Evolutionary conservation across 352 stramenopile genomes (phyloP).

Genomic region (Pythium apleroticum): DNA sequence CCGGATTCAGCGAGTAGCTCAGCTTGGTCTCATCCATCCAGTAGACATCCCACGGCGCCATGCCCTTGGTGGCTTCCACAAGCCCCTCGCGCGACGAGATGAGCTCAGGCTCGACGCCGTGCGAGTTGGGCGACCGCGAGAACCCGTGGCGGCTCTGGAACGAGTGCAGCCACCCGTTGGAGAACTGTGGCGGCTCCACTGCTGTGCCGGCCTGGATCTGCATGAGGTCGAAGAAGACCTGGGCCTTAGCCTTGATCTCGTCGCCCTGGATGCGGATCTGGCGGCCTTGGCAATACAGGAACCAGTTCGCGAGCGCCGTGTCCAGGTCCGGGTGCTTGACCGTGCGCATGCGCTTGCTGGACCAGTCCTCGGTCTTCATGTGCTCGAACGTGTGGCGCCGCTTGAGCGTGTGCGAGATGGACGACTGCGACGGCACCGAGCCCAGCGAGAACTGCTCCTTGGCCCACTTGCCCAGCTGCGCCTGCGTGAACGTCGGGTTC

Average conservation of each 20-base stretch:
- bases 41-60: conserved; percentile 63
- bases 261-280: conserved; percentile 65
- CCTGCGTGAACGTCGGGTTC: conserved; percentile 71
- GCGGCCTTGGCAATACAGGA: conserved; percentile 65
- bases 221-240: conserved; percentile 67
- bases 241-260: conserved; percentile 73
- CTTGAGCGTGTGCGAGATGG: conserved; percentile 84
- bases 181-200: conserved; percentile 64
- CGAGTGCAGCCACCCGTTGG: conserved; percentile 86
- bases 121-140: conserved; percentile 34
- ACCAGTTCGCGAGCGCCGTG: conserved; percentile 78
- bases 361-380: conserved; percentile 71
- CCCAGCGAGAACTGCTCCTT: conserved; percentile 63
- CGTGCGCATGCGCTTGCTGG: conserved; percentile 72
- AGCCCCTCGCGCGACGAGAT: conserved; percentile 52
- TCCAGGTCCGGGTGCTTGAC: conserved; percentile 81
- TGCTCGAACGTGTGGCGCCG: conserved; percentile 66
- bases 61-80: conserved; percentile 40
- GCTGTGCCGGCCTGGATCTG: conserved; percentile 26
- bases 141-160: conserved; percentile 80
- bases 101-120: conserved; percentile 33
- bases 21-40: conserved; percentile 76
- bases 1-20: conserved; percentile 33
- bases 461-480: conserved; percentile 71
- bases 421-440: conserved; percentile 71